Evolutionary conservation across 805 yeast genomes (phyloP), one percentile per base, ranked within the genome.

Genomic region (Candida arabinofermentans): DNA sequence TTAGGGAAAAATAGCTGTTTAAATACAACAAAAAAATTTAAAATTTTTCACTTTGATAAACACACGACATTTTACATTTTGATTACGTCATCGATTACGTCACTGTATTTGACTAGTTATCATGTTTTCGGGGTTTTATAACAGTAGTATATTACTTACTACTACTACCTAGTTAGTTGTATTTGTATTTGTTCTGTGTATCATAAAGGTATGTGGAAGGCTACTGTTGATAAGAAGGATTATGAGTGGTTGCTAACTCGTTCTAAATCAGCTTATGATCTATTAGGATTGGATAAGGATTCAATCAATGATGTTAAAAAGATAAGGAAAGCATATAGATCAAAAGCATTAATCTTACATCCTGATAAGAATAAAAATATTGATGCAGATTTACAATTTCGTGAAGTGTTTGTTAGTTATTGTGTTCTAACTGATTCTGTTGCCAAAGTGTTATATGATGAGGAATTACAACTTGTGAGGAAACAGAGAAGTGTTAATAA

Each of bases 301-400:
- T 32, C 29, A 2, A 13, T 19, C 2, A 19, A 13, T 16, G 30
- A 24, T 14, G 27, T 21, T 5, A 27, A 42, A 5, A 47, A 45
- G 8, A 47, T 65, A 14, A 48, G 60, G 23, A 56, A 53, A 24
- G 61, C 63, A 2, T 65, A 60, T 37, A 49, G 67, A 23, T 47
- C 46, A 27, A 51, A 53, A 32, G 69, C 68, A 2, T 43, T 65
- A 24, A 24, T 50, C 14, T 44, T 51, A 2, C 69, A 65, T 39
- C 69, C 69, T 2, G 69, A 65, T 48, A 65, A 63, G 50, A 63
- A 64, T 40, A 53, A 55, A 17, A 32, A 57, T 4, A 33, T 35
- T 4, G 47, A 54, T 31, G 62, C 67, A 8, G 54, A 50, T 33
- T 57, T 50, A 27, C 31, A 48, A 34, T 64, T 64, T 26, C 47